Base-by-base conservation (phyloP, 768 basidiomycete species). In the Suillus alpinus region DNA sequence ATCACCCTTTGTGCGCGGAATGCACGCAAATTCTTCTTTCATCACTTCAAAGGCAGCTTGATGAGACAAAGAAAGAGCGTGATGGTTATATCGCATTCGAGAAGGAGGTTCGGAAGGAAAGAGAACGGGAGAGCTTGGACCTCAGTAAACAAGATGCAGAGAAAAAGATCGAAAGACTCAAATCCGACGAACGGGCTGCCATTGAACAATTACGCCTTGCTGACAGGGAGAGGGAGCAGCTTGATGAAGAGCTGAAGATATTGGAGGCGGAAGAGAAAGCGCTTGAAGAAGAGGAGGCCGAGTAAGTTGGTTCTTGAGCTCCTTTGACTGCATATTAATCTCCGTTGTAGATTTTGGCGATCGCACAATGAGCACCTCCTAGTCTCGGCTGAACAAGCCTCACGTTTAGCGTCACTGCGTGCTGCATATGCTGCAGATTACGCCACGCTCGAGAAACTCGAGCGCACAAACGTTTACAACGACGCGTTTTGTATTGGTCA, bases 401-500 rank as follows among this genome's bases (percentile, higher is more conserved):
- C 87, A 18, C 87, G 90, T 66, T 73, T 91, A 44, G 84, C 88
- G 26, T 86, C 89, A 2, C 75, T 94, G 56, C 81, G 88, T 39
- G 87, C 91, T 10, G 89, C 91, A 7, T 92, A 93, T 66, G 86
- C 87, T 23, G 84, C 88, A 26, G 92, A 92, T 68, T 82, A 88
- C 20, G 83, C 82, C 12, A 88, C 87, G 4, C 80, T 92, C 16
- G 92, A 94, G 70, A 91, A 92, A 72, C 81, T 97, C 12, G 91
- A 94, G 69, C 84, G 89, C 57, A 94, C 94, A 2, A 97, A 97
- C 69, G 94, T 97, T 26, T 96, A 96, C 77, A 94, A 94, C 62
- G 94, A 97, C 67, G 92, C 94, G 0, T 97, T 97, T 70, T 95
- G 93, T 68, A 95, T 96, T 65, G 94, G 94, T 3, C 93, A 95